These are phyloP conservation scores for Chalciporus piperatus DNA, from an alignment of 768 basidiomycete genomes.

Conservation along the genomic window DNA sequence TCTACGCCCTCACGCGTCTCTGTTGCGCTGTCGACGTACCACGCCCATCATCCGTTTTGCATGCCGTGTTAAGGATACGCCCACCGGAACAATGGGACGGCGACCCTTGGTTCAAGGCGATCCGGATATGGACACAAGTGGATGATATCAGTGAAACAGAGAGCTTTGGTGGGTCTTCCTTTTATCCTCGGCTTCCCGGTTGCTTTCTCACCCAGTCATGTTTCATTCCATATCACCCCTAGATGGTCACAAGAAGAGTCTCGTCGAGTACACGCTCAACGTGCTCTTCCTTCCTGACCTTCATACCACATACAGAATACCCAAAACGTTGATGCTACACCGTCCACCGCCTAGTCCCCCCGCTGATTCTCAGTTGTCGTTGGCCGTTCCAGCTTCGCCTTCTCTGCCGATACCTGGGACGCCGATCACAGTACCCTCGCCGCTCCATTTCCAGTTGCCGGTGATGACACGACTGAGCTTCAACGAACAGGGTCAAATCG, in stretches of 20 bases:
- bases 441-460: slow-evolving; percentile 70
- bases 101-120: slow-evolving; percentile 55
- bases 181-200: not conserved
- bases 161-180: slow-evolving; percentile 58
- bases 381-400: slow-evolving; percentile 37
- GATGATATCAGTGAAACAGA: slow-evolving; percentile 76
- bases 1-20: slow-evolving; percentile 59
- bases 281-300: slow-evolving; percentile 72
- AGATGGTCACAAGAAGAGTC: slow-evolving; percentile 74
- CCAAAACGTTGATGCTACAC: slow-evolving; percentile 38
- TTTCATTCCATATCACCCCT: not conserved
- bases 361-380: slow-evolving; percentile 24
- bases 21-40: slow-evolving; percentile 65
- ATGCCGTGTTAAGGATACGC: slow-evolving; percentile 48
- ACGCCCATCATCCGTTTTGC: slow-evolving; percentile 59
- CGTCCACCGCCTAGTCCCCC: slow-evolving; percentile 31
- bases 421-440: slow-evolving; percentile 56
- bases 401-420: slow-evolving; percentile 59
- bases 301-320: slow-evolving; percentile 45
- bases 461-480: slow-evolving; percentile 72
- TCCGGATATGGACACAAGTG: slow-evolving; percentile 73
- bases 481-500: slow-evolving; percentile 80
- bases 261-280: slow-evolving; percentile 80
- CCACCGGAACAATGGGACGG: slow-evolving; percentile 21
- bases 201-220: not conserved